Conservation (phyloP, 331 rosid species). For the Telfairia occidentalis region DNA sequence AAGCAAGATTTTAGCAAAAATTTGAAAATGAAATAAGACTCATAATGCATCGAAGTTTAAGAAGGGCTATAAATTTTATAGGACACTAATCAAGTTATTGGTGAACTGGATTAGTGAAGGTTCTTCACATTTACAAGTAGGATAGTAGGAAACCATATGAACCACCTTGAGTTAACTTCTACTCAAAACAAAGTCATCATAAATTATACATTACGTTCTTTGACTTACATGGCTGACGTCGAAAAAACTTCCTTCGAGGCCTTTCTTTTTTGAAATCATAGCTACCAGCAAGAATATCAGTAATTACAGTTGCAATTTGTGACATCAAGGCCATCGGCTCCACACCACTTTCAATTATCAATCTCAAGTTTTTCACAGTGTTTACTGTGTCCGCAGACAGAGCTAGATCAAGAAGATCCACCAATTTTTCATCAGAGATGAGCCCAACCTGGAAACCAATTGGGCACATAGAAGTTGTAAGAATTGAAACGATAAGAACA, state of each 20-base stretch:
- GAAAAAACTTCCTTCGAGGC: slow-evolving; percentile 81
- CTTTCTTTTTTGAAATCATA: slow-evolving; percentile 68
- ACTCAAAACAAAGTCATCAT: neutral
- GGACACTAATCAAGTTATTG: neutral
- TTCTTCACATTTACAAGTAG: neutral
- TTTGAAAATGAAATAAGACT: neutral
- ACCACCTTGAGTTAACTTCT: neutral
- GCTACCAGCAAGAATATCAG: slow-evolving; percentile 96
- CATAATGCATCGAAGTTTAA: neutral
- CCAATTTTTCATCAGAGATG: slow-evolving; percentile 91
- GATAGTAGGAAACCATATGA: neutral
- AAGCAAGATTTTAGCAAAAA: neutral
- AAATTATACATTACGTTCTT: neutral
- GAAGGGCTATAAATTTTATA: neutral
- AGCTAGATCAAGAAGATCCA: slow-evolving; percentile 96
- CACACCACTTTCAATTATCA: slow-evolving; percentile 92
- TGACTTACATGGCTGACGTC: slow-evolving; percentile 74
- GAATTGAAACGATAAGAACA: neutral
- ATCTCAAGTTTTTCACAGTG: slow-evolving; percentile 87
- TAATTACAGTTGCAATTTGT: slow-evolving; percentile 93
- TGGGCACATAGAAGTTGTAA: neutral
- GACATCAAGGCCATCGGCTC: slow-evolving; percentile 95
- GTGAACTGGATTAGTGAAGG: neutral
- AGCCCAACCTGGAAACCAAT: slow-evolving; percentile 65
- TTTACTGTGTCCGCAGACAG: slow-evolving; percentile 94